Evolutionary conservation across 2,329 filamentous ascomycete genomes (phyloP).

Genomic region (Paecilomyces fulvus): DNA sequence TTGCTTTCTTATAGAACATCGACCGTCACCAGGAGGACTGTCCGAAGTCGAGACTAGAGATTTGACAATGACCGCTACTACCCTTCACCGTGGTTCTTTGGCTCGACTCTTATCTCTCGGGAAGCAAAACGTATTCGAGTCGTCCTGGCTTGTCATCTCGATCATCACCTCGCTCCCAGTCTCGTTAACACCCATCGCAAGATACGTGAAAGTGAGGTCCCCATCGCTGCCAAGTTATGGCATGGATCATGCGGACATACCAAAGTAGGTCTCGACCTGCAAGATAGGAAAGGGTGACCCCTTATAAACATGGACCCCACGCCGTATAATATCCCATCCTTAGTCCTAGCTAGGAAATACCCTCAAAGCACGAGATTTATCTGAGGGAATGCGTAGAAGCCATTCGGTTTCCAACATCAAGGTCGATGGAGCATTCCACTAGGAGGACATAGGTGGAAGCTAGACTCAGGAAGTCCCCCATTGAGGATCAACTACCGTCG

Average conservation of each 20-base stretch:
- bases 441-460: no score
- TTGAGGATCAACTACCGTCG: no score
- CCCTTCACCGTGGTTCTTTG: background rate
- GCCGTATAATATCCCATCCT: background rate
- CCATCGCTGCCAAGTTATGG: background rate
- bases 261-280: background rate
- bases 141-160: background rate
- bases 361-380: no score
- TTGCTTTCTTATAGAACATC: background rate
- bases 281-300: background rate
- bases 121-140: background rate
- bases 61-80: background rate
- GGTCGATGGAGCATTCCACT: no score
- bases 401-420: no score
- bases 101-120: background rate
- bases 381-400: no score
- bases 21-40: background rate
- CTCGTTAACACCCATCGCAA: no score
- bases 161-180: background rate
- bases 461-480: no score
- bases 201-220: no score
- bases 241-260: background rate
- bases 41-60: background rate
- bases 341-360: background rate
- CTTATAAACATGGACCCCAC: background rate